Evolutionary conservation across 805 yeast genomes (phyloP).

Genomic region (Myxozyma vanderwaltii): DNA sequence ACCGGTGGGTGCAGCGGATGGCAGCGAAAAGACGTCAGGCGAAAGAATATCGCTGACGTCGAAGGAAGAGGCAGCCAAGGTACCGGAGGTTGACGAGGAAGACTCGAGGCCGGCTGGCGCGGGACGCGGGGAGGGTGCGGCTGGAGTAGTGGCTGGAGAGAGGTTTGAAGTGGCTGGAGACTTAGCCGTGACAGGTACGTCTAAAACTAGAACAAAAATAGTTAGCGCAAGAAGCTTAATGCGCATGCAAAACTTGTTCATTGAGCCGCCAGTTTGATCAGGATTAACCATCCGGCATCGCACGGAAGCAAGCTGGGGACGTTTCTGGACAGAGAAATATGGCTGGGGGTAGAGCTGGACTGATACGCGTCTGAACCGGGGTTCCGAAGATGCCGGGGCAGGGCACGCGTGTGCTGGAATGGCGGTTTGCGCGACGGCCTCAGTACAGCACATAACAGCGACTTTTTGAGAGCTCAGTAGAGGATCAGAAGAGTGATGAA

Average conservation of each 20-base stretch:
- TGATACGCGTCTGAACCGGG: not conserved
- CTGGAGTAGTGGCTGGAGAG: conserved; percentile 7
- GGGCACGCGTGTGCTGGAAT: no score
- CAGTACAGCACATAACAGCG: no score
- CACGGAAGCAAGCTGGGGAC: not conserved
- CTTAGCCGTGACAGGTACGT: not conserved
- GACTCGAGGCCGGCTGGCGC: conserved; percentile 3
- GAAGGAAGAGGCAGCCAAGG: not conserved
- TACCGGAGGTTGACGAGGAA: not conserved
- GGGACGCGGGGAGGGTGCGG: conserved; percentile 8
- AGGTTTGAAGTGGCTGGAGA: not conserved
- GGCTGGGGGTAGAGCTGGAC: no score
- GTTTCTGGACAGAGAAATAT: not conserved
- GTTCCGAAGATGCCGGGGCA: no score
- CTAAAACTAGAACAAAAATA: conserved; percentile 1
- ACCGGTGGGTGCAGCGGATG: conserved; percentile 7
- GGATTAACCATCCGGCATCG: no score
- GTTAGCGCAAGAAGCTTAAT: conserved; percentile 9
- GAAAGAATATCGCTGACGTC: conserved; percentile 16
- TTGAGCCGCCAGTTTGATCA: not conserved
- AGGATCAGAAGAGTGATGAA: no score
- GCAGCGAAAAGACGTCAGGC: conserved; percentile 24
- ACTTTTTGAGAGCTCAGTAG: no score
- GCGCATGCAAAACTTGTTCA: conserved; percentile 5
- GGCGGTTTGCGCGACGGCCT: no score